These are phyloP conservation scores for Leccinum barrowsii DNA, from an alignment of 768 basidiomycete genomes.

Conservation along the genomic window DNA sequence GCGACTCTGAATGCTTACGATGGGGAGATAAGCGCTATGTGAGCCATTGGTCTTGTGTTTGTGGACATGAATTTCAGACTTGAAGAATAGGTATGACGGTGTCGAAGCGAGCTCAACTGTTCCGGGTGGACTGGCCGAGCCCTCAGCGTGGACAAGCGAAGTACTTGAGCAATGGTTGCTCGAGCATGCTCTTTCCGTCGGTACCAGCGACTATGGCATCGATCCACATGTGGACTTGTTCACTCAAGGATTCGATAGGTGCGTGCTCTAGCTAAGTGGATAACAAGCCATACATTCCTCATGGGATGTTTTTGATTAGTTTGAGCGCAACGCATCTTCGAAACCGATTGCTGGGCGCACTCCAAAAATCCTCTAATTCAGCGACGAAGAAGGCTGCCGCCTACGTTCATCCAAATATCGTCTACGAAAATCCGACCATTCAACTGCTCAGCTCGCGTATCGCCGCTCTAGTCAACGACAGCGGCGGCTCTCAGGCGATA, in stretches of 20 bases:
- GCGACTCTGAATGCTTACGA: slow-evolving; percentile 38
- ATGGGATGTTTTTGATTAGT: slow-evolving; percentile 6
- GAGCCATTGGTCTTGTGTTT: slow-evolving; percentile 1
- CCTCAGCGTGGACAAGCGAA: slow-evolving; percentile 22
- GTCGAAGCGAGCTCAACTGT: slow-evolving; percentile 25
- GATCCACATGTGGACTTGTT: slow-evolving; percentile 25
- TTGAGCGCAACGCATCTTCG: slow-evolving; percentile 30
- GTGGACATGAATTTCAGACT: not conserved
- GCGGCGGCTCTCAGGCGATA: not conserved
- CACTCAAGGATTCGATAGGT: slow-evolving; percentile 39
- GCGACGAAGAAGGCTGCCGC: slow-evolving; percentile 23
- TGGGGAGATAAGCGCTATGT: slow-evolving; percentile 47
- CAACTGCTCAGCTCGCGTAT: slow-evolving; percentile 30
- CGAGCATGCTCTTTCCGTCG: slow-evolving; percentile 20
- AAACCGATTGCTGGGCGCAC: slow-evolving; percentile 15
- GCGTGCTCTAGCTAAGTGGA: not conserved
- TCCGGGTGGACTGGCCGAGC: slow-evolving; percentile 19
- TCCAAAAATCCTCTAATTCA: slow-evolving; percentile 31
- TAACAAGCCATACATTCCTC: not conserved
- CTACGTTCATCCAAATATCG: slow-evolving; percentile 28
- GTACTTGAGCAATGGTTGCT: slow-evolving; percentile 26
- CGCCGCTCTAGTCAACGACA: slow-evolving; percentile 3
- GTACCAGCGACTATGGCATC: not conserved
- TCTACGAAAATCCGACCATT: slow-evolving; percentile 42
- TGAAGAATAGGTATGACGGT: slow-evolving; percentile 26